Conservation (phyloP, 2,329 filamentous ascomycete species). For the Dendrostoma leiphaemia region DNA sequence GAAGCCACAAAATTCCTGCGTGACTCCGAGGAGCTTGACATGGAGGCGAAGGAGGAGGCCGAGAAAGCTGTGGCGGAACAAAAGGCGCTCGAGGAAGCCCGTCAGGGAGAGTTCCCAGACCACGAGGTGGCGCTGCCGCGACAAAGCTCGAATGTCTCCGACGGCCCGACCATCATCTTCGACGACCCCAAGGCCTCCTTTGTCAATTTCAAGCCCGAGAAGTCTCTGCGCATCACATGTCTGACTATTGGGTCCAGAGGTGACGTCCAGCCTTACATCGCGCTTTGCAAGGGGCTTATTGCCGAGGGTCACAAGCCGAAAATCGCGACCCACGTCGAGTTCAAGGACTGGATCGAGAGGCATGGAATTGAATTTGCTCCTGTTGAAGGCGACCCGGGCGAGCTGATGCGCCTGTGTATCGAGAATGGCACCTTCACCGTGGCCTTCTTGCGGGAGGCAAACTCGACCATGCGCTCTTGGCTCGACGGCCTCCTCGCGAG, state of each 20-base stretch:
- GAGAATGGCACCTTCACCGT: slow-evolving; percentile 97
- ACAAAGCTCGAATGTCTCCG: slow-evolving; percentile 43
- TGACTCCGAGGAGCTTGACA: slow-evolving; percentile 65
- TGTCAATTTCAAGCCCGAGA: slow-evolving; percentile 82
- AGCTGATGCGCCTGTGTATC: slow-evolving; percentile 94
- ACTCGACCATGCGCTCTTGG: slow-evolving; percentile 88
- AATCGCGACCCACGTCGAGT: slow-evolving; percentile 92
- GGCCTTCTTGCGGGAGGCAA: slow-evolving; percentile 85
- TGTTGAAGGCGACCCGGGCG: slow-evolving; percentile 86
- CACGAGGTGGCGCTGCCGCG: slow-evolving; percentile 51
- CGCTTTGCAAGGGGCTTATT: slow-evolving; percentile 84
- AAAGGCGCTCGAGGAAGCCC: slow-evolving; percentile 73
- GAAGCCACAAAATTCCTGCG: slow-evolving; percentile 70
- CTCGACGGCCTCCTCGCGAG: slow-evolving; percentile 83
- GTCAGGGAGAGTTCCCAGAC: slow-evolving; percentile 50
- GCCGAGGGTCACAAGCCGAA: slow-evolving; percentile 82
- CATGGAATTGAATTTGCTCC: slow-evolving; percentile 91
- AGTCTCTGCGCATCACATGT: slow-evolving; percentile 82
- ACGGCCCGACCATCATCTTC: slow-evolving; percentile 76
- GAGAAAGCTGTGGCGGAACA: slow-evolving; percentile 78
- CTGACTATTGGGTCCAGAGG: slow-evolving; percentile 94
- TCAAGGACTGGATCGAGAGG: slow-evolving; percentile 82
- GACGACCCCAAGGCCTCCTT: slow-evolving; percentile 88
- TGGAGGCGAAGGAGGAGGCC: slow-evolving; percentile 68
- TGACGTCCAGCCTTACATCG: slow-evolving; percentile 97